Evolutionary conservation across 2,329 filamentous ascomycete genomes (phyloP).

Genomic region (Samsoniella hepiali): DNA sequence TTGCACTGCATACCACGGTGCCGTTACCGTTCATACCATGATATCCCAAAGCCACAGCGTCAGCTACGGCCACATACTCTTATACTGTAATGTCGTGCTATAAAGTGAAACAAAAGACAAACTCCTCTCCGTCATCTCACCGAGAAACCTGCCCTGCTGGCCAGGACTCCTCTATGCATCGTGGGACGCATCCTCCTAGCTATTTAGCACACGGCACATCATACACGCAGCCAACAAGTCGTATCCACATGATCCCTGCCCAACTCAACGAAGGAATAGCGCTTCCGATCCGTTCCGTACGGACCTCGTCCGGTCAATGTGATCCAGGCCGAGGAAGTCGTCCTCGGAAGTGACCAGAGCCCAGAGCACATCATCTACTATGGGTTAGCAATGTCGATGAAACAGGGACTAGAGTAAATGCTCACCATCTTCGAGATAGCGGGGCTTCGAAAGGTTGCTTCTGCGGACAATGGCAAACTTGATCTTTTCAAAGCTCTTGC

Average conservation of each 20-base stretch:
- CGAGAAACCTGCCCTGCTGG: not conserved
- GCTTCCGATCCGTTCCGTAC: constrained; percentile 60
- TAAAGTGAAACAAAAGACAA: constrained; percentile 15
- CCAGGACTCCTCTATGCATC: constrained; percentile 7
- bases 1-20: constrained; percentile 7
- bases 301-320: constrained; percentile 58
- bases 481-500: constrained; percentile 98
- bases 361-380: constrained; percentile 57
- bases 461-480: constrained; percentile 83
- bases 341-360: constrained; percentile 52
- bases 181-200: not conserved
- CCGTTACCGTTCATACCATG: not conserved
- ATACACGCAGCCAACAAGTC: constrained; percentile 12
- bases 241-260: not conserved
- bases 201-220: constrained; percentile 14
- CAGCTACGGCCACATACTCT: constrained; percentile 15
- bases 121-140: not conserved
- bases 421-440: constrained; percentile 85
- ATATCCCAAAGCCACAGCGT: constrained; percentile 6
- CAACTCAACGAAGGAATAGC: constrained; percentile 52
- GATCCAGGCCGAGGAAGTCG: constrained; percentile 63
- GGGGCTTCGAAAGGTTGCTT: constrained; percentile 69
- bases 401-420: constrained; percentile 10
- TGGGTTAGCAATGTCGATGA: constrained; percentile 23
- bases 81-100: constrained; percentile 19